Conservation (phyloP, 257 asterid species). For the Primulina eburnea region DNA sequence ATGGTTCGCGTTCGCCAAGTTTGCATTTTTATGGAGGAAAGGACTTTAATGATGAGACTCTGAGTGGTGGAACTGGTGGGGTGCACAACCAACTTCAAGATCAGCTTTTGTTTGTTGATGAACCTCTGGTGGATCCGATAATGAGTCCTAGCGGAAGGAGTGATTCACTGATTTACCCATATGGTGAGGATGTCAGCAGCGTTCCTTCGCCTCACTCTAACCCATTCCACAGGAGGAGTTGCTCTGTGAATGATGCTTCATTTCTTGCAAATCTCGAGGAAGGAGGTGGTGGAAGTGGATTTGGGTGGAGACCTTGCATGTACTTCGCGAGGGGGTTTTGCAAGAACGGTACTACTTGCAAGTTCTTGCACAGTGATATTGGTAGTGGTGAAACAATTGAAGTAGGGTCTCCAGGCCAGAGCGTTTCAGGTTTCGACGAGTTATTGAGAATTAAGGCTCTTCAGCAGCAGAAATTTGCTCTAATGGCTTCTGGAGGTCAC, state of each 20-base stretch:
- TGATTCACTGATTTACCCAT: slow-evolving; percentile 65
- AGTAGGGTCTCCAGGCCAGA: slow-evolving; percentile 53
- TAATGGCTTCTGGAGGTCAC: slow-evolving; percentile 62
- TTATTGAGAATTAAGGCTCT: slow-evolving; percentile 63
- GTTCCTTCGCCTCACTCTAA: slow-evolving; percentile 31
- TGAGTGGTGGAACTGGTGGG: slow-evolving; percentile 21
- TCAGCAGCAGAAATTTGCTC: slow-evolving; percentile 74
- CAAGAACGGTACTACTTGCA: slow-evolving; percentile 64
- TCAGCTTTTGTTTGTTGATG: slow-evolving; percentile 60
- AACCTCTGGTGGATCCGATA: slow-evolving; percentile 55
- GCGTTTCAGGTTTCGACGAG: slow-evolving; percentile 62
- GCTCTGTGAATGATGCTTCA: slow-evolving; percentile 79
- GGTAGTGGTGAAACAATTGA: slow-evolving; percentile 32
- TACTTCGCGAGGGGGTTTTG: slow-evolving; percentile 77
- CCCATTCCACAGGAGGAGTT: slow-evolving; percentile 72
- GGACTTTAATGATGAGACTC: neutral
- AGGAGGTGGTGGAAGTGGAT: slow-evolving; percentile 41
- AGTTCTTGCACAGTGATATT: slow-evolving; percentile 51
- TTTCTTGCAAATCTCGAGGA: slow-evolving; percentile 52
- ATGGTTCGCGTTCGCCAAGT: neutral
- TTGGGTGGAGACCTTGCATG: slow-evolving; percentile 81
- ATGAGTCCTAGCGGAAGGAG: slow-evolving; percentile 89
- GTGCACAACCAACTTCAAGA: slow-evolving; percentile 39
- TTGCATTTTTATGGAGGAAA: slow-evolving; percentile 1
- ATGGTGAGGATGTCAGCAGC: slow-evolving; percentile 46